These are phyloP conservation scores for Niveomyces coronatus DNA, from an alignment of 2,329 filamentous ascomycete genomes.

Conservation along the genomic window DNA sequence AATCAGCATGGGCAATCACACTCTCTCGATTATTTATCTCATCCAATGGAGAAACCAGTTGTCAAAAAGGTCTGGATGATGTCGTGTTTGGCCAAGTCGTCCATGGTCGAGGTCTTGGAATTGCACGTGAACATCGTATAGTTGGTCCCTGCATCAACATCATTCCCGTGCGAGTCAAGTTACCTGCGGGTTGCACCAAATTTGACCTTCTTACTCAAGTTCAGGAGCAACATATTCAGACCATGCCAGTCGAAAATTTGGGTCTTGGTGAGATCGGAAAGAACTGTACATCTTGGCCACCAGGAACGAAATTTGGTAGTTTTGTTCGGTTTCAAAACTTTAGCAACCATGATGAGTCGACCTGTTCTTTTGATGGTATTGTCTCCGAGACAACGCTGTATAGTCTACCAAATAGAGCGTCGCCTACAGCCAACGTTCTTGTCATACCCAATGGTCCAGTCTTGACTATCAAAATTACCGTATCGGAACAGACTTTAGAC, in stretches of 20 bases:
- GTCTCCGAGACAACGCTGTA: conserved; percentile 2
- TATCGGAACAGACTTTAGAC: neutral
- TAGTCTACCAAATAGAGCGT: conserved; percentile 2
- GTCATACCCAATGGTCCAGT: neutral
- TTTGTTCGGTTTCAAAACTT: conserved; percentile 5
- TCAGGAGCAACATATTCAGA: conserved; percentile 5
- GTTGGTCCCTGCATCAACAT: conserved; percentile 6
- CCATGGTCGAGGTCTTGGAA: conserved; percentile 3
- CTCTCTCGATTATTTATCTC: conserved; percentile 5
- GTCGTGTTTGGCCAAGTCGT: conserved; percentile 6
- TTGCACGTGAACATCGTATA: conserved; percentile 4
- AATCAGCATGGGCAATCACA: conserved; percentile 4
- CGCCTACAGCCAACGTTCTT: conserved; percentile 3
- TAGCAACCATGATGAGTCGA: neutral
- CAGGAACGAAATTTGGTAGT: conserved; percentile 2
- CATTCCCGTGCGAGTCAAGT: conserved; percentile 1
- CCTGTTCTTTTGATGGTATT: conserved; percentile 1
- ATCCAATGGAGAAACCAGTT: neutral
- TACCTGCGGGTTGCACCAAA: neutral
- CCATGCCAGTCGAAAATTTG: conserved; percentile 4
- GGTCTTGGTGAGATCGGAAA: neutral
- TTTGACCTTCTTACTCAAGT: conserved; percentile 1
- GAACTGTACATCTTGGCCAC: conserved; percentile 1
- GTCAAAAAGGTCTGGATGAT: neutral
- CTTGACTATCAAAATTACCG: conserved; percentile 3